Conservation (phyloP, 441 rosid genomes). For the Melastoma candidum region DNA sequence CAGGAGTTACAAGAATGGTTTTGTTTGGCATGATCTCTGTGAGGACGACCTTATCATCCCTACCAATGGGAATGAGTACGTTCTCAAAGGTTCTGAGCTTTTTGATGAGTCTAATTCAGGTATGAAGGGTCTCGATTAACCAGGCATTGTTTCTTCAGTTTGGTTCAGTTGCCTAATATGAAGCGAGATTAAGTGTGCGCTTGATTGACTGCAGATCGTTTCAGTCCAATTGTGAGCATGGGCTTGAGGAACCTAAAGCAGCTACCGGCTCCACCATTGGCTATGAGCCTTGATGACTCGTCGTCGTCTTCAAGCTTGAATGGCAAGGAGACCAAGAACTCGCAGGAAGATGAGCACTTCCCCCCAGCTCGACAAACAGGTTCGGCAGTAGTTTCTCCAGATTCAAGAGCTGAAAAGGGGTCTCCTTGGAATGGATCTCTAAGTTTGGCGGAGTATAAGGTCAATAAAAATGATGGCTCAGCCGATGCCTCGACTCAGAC, state of each 20-base stretch:
- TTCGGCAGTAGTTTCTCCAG: conserved; percentile 58
- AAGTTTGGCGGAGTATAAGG: conserved; percentile 74
- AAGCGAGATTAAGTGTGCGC: background rate
- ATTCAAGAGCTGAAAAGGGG: conserved; percentile 49
- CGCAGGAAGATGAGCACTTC: conserved; percentile 72
- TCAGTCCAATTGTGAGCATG: conserved; percentile 29
- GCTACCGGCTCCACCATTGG: conserved; percentile 67
- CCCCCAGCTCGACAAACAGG: conserved; percentile 49
- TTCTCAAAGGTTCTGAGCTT: conserved; percentile 69
- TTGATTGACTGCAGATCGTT: conserved; percentile 29
- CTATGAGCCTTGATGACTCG: conserved; percentile 72
- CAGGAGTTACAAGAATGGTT: conserved; percentile 74
- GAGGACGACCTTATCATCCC: conserved; percentile 61
- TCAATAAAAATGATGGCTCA: conserved; percentile 52
- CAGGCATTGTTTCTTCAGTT: background rate
- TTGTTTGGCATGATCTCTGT: conserved; percentile 66
- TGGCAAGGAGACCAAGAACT: conserved; percentile 57
- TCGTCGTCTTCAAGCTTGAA: conserved; percentile 78
- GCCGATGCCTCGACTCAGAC: conserved; percentile 94
- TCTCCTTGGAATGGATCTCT: conserved; percentile 57
- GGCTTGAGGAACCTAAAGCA: conserved; percentile 47
- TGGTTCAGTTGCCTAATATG: background rate
- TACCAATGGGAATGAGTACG: conserved; percentile 58
- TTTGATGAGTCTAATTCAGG: conserved; percentile 63
- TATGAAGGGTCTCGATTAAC: conserved; percentile 7